Conservation (phyloP, 208 protist species). For the Phytomonas francai region DNA sequence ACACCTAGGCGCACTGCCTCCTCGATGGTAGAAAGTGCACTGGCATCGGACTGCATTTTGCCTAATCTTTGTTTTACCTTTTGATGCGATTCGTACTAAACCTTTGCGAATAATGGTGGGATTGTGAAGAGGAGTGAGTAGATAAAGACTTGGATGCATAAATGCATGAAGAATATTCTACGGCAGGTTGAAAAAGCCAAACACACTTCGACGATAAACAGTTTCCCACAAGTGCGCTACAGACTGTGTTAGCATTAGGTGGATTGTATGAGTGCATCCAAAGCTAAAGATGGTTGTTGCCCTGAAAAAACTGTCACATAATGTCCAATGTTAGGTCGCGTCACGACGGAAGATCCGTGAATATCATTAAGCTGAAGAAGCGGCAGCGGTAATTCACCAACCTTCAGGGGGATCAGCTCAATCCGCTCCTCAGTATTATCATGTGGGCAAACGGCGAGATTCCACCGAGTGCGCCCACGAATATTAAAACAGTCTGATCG, state of each 20-base stretch:
- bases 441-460: constrained; percentile 22
- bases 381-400: constrained; percentile 17
- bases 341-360: constrained; percentile 16
- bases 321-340: constrained; percentile 24
- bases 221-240: neutral
- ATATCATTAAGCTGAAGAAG: constrained; percentile 20
- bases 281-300: neutral
- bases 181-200: neutral
- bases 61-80: neutral
- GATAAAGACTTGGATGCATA: neutral
- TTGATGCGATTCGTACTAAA: neutral
- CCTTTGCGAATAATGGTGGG: neutral
- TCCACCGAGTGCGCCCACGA: constrained; percentile 24
- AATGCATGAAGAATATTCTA: neutral
- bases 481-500: constrained; percentile 22
- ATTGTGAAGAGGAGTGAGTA: neutral
- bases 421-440: constrained; percentile 11
- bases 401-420: constrained; percentile 16
- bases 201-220: neutral
- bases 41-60: neutral
- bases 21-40: neutral
- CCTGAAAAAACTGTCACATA: constrained; percentile 13
- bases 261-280: neutral
- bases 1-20: neutral
- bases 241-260: neutral